These are phyloP conservation scores for Solanum verrucosum DNA, from an alignment of 257 asterid genomes.

Conservation along the genomic window DNA sequence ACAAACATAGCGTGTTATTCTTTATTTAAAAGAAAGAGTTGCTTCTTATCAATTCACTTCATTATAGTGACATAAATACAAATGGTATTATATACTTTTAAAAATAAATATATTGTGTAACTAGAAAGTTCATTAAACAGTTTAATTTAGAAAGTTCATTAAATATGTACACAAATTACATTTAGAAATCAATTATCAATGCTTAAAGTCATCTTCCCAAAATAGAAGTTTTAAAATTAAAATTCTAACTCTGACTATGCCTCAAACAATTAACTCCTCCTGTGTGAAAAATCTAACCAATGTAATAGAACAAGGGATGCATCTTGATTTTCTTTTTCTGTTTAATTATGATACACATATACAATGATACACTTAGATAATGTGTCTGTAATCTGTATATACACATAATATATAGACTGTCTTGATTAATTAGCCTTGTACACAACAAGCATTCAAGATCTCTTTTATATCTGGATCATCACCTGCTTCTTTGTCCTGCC, in stretches of 20 bases:
- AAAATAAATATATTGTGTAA: too few species aligned
- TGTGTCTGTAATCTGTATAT: neutral
- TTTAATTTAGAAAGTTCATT: neutral
- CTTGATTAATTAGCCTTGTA: conserved; percentile 8
- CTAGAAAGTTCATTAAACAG: neutral
- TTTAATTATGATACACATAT: neutral
- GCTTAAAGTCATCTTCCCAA: too few species aligned
- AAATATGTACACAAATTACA: neutral
- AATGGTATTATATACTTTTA: too few species aligned
- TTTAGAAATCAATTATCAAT: neutral
- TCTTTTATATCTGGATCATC: conserved; percentile 73
- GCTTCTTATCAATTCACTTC: neutral
- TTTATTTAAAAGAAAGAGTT: neutral
- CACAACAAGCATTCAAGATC: conserved; percentile 66
- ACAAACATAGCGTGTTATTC: too few species aligned
- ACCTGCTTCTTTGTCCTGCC: conserved; percentile 91
- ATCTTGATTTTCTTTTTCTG: neutral
- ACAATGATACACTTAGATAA: neutral
- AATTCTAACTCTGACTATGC: neutral
- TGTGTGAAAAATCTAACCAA: neutral
- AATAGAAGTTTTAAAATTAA: neutral
- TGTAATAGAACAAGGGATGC: neutral
- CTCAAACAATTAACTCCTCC: neutral
- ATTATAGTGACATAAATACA: neutral
- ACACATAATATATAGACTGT: neutral